Base-by-base conservation (phyloP, 495 filamentous ascomycete species). In the Parachaetomium inaequale region DNA sequence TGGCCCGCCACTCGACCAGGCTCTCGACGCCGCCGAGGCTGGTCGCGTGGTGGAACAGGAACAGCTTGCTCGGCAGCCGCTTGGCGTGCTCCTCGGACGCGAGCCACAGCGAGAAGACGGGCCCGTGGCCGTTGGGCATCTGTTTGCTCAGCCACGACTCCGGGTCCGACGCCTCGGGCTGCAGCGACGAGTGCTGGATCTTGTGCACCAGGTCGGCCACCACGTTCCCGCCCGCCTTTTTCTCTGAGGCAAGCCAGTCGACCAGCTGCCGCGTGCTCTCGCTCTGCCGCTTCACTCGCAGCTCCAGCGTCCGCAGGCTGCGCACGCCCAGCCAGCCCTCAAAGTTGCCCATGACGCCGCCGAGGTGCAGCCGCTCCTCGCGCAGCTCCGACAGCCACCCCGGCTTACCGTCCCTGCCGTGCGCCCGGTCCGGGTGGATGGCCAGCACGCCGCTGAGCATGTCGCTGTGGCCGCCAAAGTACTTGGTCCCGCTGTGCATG, bases 401-500 rank as follows among this genome's bases (percentile, higher is more conserved):
- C 7, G 49, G 45, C 23, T 57, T 58, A 10, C 61, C 63, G 23
- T 82, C 73, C 50, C 81, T 72, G 43, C 53, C 55, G 46, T 71
- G 68, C 7, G 43, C 66, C 36, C 66, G 67, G 45, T 67, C 68
- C 2, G 75, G 76, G 53, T 79, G 75, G 7, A 88, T 84, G 0
- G 84, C 88, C 21, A 97, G 78, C 21, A 96, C 87, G 14, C 94
- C 94, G 66, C 88, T 90, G 0, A 98, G 84, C 75, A 97, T 76
- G 75, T 98, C 94, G 63, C 85, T 89, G 75, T 98, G 94, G 1
- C 94, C 94, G 21, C 94, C 94, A 61, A 98, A 82, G 72, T 96
- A 98, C 80, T 98, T 98, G 10, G 92, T 94, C 14, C 91, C 94
- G 25, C 82, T 86, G 74, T 98, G 94, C 88, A 97, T 88, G 23